phyloP scores from a whole-genome alignment of 2,329 filamentous ascomycete species.

The Huntiella bhutanensis region DNA sequence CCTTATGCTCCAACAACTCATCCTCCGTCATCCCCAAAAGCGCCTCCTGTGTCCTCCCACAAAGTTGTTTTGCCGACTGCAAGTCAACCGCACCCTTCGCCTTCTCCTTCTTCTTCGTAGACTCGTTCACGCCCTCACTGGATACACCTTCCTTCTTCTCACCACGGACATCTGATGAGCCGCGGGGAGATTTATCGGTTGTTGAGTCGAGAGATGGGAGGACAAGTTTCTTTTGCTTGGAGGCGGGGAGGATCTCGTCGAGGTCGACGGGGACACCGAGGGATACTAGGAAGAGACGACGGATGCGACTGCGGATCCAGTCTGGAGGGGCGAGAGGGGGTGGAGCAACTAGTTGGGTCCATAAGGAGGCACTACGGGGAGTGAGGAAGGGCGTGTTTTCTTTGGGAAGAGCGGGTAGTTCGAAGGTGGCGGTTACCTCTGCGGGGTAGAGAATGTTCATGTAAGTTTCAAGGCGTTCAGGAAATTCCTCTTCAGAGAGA shows the following conservation, averaged over 20 bases:
- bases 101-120: constrained; percentile 34
- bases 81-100: constrained; percentile 62
- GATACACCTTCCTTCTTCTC: constrained; percentile 31
- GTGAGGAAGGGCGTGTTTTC: constrained; percentile 58
- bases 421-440: constrained; percentile 31
- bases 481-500: constrained; percentile 40
- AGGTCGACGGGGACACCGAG: constrained; percentile 90
- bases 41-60: constrained; percentile 68
- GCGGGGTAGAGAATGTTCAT: constrained; percentile 47
- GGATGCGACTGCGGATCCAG: constrained; percentile 91
- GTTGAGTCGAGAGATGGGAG: constrained; percentile 70
- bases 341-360: constrained; percentile 89
- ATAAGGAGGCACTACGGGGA: constrained; percentile 72
- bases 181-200: constrained; percentile 33
- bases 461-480: constrained; percentile 43
- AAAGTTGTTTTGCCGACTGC: constrained; percentile 57
- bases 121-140: constrained; percentile 8
- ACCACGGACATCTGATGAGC: constrained; percentile 32
- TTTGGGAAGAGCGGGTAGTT: constrained; percentile 30
- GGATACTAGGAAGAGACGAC: constrained; percentile 85
- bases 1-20: constrained; percentile 56
- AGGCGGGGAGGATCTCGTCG: constrained; percentile 90
- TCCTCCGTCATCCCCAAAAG: constrained; percentile 58
- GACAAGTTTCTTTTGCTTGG: constrained; percentile 94
- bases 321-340: constrained; percentile 89